Evolutionary conservation across 2,329 filamentous ascomycete species (phyloP).

Genomic region (Microsporum audouinii): DNA sequence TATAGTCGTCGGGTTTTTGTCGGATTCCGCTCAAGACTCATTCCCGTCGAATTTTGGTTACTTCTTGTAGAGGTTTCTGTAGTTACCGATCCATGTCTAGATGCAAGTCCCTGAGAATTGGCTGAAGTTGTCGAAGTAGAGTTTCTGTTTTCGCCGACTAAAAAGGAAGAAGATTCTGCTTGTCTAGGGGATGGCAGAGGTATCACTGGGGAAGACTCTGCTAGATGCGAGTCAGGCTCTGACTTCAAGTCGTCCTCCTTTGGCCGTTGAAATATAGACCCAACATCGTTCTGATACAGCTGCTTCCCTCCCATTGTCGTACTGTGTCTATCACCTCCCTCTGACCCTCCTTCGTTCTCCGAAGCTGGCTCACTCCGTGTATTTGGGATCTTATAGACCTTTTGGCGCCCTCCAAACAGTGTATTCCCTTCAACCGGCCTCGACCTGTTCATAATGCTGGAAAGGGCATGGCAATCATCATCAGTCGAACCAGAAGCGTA

Average conservation of each 20-base stretch:
- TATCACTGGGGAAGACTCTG: not conserved
- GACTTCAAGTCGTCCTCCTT: conserved; percentile 27
- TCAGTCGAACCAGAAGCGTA: conserved; percentile 54
- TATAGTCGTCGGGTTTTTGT: conserved; percentile 67
- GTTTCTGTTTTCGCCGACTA: conserved; percentile 58
- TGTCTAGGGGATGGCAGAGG: conserved; percentile 40
- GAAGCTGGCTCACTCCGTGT: conserved; percentile 27
- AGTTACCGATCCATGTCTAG: conserved; percentile 18
- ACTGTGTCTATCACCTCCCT: conserved; percentile 15
- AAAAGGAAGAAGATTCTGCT: conserved; percentile 42
- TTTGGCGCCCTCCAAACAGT: conserved; percentile 88
- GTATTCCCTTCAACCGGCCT: conserved; percentile 83
- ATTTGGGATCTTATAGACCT: conserved; percentile 74
- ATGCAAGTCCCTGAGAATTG: conserved; percentile 52
- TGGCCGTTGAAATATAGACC: conserved; percentile 59
- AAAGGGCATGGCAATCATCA: conserved; percentile 47
- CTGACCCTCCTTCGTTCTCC: conserved; percentile 24
- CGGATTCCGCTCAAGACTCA: conserved; percentile 50
- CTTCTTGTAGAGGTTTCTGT: conserved; percentile 20
- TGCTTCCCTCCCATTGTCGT: conserved; percentile 53
- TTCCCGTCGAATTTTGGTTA: conserved; percentile 9
- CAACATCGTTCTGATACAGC: conserved; percentile 79
- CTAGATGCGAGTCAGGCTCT: not conserved
- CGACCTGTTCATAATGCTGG: conserved; percentile 68
- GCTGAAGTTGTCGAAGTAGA: conserved; percentile 86